Evolutionary conservation across 768 basidiomycete genomes (phyloP).

Genomic region (Lentinula edodes): DNA sequence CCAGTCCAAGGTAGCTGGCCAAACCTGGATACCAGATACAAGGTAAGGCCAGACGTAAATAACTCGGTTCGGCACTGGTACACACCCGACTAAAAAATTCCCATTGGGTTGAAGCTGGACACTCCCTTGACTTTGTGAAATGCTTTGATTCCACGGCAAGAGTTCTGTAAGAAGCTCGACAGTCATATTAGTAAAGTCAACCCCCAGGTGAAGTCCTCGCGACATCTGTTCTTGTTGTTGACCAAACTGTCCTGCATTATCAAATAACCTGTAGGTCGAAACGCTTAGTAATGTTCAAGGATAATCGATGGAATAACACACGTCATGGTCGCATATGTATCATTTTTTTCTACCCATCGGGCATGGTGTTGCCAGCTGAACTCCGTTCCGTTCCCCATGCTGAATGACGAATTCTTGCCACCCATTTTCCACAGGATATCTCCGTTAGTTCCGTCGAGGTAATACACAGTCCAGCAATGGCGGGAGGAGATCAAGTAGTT

Average conservation of each 20-base stretch:
- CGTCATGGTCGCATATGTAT: slow-evolving; percentile 9
- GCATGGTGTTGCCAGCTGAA: slow-evolving; percentile 16
- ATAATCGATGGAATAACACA: background rate
- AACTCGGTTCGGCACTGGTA: background rate
- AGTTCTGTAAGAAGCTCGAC: background rate
- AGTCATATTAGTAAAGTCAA: slow-evolving; percentile 3
- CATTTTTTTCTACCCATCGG: slow-evolving; percentile 10
- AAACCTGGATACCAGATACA: background rate
- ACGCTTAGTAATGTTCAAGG: background rate
- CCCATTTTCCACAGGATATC: slow-evolving; percentile 16
- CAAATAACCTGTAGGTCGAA: background rate
- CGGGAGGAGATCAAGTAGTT: slow-evolving; percentile 15
- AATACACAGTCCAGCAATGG: slow-evolving; percentile 12
- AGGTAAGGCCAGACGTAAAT: background rate
- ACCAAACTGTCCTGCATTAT: background rate
- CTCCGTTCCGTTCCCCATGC: slow-evolving; percentile 7
- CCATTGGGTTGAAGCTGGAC: slow-evolving; percentile 4
- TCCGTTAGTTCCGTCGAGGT: slow-evolving; percentile 11
- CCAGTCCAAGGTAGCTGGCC: slow-evolving; percentile 1
- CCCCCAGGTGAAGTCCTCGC: background rate
- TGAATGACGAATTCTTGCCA: slow-evolving; percentile 13
- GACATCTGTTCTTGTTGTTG: background rate
- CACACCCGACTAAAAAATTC: slow-evolving; percentile 1
- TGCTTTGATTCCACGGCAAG: background rate
- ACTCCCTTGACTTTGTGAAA: slow-evolving; percentile 5